phyloP scores from a whole-genome alignment of 2,329 filamentous ascomycete genomes.

The Emericellopsis atlantica region DNA sequence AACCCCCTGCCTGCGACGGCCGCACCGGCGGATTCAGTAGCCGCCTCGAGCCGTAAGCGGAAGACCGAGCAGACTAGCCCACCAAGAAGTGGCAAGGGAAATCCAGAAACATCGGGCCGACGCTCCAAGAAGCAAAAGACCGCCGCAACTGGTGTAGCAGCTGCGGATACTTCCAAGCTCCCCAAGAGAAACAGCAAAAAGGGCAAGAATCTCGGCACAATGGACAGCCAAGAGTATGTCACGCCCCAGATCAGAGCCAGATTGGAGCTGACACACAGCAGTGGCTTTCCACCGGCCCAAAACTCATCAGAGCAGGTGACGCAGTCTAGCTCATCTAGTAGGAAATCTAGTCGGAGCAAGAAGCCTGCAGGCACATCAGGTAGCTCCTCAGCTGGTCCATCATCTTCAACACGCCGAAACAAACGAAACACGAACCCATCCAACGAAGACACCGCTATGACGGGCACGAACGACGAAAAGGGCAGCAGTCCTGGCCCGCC shows the following conservation, averaged over 20 bases:
- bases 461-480: conserved; percentile 44
- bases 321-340: conserved; percentile 51
- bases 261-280: not conserved
- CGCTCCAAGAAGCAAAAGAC: conserved; percentile 63
- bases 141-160: conserved; percentile 29
- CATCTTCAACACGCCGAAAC: conserved; percentile 30
- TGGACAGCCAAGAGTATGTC: conserved; percentile 60
- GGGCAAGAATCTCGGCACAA: conserved; percentile 48
- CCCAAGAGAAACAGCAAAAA: conserved; percentile 42
- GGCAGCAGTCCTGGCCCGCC: conserved; percentile 26
- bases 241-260: not conserved
- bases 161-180: conserved; percentile 17
- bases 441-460: conserved; percentile 59
- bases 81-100: conserved; percentile 17
- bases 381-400: conserved; percentile 18
- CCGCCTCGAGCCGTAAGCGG: conserved; percentile 56
- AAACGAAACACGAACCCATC: conserved; percentile 40
- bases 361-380: conserved; percentile 38
- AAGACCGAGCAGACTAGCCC: conserved; percentile 47
- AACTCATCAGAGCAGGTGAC: conserved; percentile 46
- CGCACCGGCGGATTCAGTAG: too few relatives aligned
- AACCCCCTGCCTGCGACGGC: too few relatives aligned
- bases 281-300: conserved; percentile 34
- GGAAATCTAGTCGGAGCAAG: conserved; percentile 62
- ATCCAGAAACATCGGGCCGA: conserved; percentile 30